These are phyloP conservation scores for Xylaria sp. DNA, from an alignment of 2,329 filamentous ascomycete genomes.

Conservation along the genomic window DNA sequence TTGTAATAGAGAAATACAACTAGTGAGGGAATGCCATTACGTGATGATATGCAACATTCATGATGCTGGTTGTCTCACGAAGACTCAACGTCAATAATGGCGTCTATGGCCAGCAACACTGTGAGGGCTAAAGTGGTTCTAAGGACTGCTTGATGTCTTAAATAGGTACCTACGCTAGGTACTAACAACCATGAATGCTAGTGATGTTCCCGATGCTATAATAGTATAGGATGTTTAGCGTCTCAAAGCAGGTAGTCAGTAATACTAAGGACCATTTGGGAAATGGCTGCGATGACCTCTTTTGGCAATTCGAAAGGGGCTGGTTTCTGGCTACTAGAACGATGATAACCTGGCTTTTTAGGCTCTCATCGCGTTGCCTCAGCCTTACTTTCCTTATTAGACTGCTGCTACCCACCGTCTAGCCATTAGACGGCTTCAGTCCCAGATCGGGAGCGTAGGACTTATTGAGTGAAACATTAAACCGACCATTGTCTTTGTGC, in stretches of 20 bases:
- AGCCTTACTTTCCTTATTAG: too few species aligned
- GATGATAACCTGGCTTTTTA: background rate
- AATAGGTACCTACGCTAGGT: too few species aligned
- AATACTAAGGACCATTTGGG: too few species aligned
- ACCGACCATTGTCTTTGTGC: background rate
- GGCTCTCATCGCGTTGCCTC: too few species aligned
- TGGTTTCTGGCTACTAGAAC: background rate
- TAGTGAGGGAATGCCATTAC: background rate
- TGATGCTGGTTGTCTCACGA: background rate
- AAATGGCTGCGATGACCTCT: background rate
- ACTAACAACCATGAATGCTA: background rate
- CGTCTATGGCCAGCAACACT: too few species aligned
- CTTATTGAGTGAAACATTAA: too few species aligned
- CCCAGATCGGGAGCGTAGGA: too few species aligned
- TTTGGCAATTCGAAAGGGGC: background rate
- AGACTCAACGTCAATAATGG: too few species aligned
- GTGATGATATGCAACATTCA: background rate
- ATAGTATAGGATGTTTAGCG: background rate
- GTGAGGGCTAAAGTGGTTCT: too few species aligned
- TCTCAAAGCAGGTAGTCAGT: too few species aligned
- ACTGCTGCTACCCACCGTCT: too few species aligned
- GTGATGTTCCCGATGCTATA: background rate
- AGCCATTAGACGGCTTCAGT: background rate
- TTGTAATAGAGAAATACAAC: background rate
- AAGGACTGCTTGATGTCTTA: too few species aligned